Percentiles rank a stretch among this genome's conserved stretches.
Conservation (phyloP, 1,284 basidiomycete genomes). For the Xerocomus amazonicus region DNA sequence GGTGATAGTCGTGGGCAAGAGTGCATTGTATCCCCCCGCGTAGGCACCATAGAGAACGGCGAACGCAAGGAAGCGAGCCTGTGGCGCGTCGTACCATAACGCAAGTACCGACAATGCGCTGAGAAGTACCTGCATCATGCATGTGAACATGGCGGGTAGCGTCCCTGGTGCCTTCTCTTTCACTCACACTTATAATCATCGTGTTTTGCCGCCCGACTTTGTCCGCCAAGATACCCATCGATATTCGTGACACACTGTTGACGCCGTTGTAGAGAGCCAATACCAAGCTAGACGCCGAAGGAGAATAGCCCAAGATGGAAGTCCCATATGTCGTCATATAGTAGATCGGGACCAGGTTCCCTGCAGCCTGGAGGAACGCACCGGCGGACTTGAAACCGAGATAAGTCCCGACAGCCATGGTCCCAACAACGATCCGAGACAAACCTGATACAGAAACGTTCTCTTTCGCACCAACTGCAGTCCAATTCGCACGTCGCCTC, state of each 20-base stretch:
- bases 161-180: background rate
- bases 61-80: background rate
- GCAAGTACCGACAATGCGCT: background rate
- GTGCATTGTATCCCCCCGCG: conserved; percentile 3
- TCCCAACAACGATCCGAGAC: background rate
- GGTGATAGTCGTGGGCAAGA: conserved; percentile 4
- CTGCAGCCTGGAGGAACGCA: background rate
- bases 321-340: background rate
- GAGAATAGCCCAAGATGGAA: background rate
- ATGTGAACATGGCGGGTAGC: background rate
- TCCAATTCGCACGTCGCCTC: background rate
- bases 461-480: background rate
- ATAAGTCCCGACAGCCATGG: background rate
- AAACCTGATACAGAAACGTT: background rate
- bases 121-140: background rate
- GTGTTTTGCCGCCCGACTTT: conserved; percentile 1
- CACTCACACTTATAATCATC: background rate
- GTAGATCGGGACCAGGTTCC: background rate
- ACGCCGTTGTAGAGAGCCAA: background rate
- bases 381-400: background rate
- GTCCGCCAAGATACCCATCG: background rate
- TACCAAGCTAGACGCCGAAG: background rate
- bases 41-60: background rate
- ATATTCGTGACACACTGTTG: background rate
- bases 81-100: background rate